phyloP scores from a whole-genome alignment of 768 basidiomycete genomes.

The Hygrocybe punicea region DNA sequence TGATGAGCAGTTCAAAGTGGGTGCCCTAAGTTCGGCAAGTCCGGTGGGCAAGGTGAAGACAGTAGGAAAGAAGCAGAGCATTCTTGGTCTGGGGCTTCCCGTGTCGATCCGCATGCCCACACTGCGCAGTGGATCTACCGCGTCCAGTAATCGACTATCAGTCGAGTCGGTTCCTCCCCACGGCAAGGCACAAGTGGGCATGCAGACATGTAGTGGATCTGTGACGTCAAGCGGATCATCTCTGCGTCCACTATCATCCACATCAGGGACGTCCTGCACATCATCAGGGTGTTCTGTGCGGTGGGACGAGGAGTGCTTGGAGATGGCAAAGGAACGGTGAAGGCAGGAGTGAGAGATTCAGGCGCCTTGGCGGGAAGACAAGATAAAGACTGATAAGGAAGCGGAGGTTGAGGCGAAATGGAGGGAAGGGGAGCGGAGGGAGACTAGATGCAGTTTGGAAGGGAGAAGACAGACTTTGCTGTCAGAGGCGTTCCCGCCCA shows the following conservation, averaged over 20 bases:
- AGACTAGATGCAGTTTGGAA: conserved; percentile 48
- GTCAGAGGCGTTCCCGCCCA: conserved; percentile 57
- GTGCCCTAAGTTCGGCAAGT: conserved; percentile 41
- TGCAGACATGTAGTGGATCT: conserved; percentile 37
- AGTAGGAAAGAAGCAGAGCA: conserved; percentile 57
- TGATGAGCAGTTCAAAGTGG: conserved; percentile 64
- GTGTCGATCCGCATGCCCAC: conserved; percentile 49
- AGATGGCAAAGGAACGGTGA: conserved; percentile 45
- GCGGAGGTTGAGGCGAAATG: conserved; percentile 19
- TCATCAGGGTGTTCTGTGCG: conserved; percentile 43
- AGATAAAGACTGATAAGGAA: conserved; percentile 27
- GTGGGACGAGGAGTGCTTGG: conserved; percentile 51
- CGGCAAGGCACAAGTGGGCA: conserved; percentile 16
- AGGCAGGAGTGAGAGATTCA: conserved; percentile 38
- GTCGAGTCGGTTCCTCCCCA: conserved; percentile 24
- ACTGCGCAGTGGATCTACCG: conserved; percentile 39
- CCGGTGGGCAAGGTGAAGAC: conserved; percentile 31
- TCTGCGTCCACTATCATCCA: conserved; percentile 45
- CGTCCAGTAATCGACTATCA: conserved; percentile 35
- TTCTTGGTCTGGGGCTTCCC: conserved; percentile 61
- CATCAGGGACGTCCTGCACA: conserved; percentile 38
- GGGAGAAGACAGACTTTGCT: conserved; percentile 53
- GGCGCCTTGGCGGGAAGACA: conserved; percentile 23
- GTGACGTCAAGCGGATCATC: conserved; percentile 39
- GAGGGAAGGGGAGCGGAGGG: conserved; percentile 30